A percentile compares a stretch with the other conserved stretches of the same genome.
Conservation (phyloP, 768 basidiomycete genomes). For the Lactarius pseudohatsudake region DNA sequence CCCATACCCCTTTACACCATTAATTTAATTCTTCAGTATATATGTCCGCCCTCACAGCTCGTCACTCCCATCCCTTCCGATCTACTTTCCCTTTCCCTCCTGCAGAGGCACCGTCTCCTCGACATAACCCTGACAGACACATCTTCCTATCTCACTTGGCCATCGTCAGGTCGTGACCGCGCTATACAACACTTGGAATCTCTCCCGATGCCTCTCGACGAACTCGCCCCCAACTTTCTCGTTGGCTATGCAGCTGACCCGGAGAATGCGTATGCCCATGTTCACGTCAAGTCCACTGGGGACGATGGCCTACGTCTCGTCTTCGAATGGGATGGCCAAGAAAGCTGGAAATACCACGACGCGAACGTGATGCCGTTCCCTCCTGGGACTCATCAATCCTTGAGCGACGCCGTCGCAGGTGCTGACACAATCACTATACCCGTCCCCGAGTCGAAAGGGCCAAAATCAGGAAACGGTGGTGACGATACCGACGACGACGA, state of each 20-base stretch:
- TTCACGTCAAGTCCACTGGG: constrained; percentile 39
- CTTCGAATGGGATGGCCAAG: constrained; percentile 60
- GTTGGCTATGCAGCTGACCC: constrained; percentile 34
- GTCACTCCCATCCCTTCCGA: constrained; percentile 54
- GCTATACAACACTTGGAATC: constrained; percentile 47
- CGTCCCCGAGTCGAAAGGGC: constrained; percentile 1
- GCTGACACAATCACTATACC: not conserved
- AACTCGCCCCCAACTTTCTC: constrained; percentile 49
- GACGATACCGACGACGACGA: constrained; percentile 41
- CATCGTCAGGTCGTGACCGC: constrained; percentile 41
- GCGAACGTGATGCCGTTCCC: constrained; percentile 71
- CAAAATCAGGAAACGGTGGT: constrained; percentile 18
- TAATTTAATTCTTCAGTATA: constrained; percentile 54
- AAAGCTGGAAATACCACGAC: constrained; percentile 72
- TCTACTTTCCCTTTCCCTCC: constrained; percentile 57
- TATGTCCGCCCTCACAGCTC: constrained; percentile 52
- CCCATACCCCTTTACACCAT: constrained; percentile 43
- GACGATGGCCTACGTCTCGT: constrained; percentile 53
- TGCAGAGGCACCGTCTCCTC: constrained; percentile 67
- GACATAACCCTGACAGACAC: constrained; percentile 49
- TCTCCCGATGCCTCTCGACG: constrained; percentile 35
- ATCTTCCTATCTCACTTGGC: constrained; percentile 67
- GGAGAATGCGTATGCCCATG: constrained; percentile 28
- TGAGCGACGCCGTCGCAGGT: constrained; percentile 35
- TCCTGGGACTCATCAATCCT: constrained; percentile 35